Evolutionary conservation across 495 filamentous ascomycete genomes (phyloP).

Genomic region (Lophiostoma macrostomum): DNA sequence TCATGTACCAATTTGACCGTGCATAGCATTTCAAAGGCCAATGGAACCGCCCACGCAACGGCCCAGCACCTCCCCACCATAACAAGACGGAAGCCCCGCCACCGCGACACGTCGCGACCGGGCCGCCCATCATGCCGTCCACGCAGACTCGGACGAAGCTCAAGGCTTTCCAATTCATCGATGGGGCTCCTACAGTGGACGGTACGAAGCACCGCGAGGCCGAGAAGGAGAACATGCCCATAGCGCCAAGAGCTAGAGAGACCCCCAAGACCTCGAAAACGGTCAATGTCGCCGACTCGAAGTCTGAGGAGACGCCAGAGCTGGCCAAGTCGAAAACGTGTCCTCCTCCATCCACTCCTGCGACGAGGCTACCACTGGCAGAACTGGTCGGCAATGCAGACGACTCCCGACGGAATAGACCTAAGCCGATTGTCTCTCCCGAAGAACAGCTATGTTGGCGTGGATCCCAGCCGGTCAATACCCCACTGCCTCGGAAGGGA

Average conservation of each 20-base stretch:
- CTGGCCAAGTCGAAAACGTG: conserved; percentile 13
- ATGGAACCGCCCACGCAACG: conserved; percentile 27
- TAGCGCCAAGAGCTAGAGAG: neutral
- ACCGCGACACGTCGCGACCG: conserved; percentile 21
- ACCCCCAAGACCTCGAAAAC: conserved; percentile 12
- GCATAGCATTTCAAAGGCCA: conserved; percentile 17
- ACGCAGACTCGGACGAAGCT: conserved; percentile 57
- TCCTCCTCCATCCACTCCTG: conserved; percentile 63
- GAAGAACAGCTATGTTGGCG: conserved; percentile 76
- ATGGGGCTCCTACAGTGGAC: conserved; percentile 35
- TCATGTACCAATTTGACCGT: neutral
- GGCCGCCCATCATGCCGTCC: conserved; percentile 47
- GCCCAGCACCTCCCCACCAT: conserved; percentile 19
- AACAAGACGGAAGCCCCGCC: conserved; percentile 17
- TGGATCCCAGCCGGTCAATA: conserved; percentile 48
- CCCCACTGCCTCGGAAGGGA: conserved; percentile 46
- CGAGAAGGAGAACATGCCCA: conserved; percentile 39
- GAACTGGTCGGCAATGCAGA: conserved; percentile 70
- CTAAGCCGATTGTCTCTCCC: conserved; percentile 54
- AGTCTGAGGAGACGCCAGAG: conserved; percentile 39
- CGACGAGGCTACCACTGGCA: conserved; percentile 67
- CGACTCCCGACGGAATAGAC: conserved; percentile 53
- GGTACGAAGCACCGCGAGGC: conserved; percentile 12
- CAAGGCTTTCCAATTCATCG: conserved; percentile 55
- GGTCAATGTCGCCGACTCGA: neutral